Conservation (phyloP, 331 rosid genomes). For the Quercus tomentella region DNA sequence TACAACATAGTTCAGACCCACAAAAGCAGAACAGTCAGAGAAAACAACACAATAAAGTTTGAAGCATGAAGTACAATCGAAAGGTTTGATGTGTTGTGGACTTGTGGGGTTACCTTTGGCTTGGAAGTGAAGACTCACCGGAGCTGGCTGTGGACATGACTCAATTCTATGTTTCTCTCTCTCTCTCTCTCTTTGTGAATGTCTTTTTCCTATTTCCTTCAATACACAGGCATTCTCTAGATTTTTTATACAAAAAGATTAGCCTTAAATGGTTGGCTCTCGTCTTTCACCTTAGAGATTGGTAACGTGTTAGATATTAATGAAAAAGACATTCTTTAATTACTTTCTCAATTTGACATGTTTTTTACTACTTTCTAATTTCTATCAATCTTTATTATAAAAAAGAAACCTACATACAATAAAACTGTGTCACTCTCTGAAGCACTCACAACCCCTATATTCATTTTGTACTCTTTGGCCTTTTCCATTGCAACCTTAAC, state of each 20-base stretch:
- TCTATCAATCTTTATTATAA: not conserved
- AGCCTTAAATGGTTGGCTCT: no score
- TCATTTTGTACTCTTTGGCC: conserved; percentile 53
- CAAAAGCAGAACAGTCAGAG: not conserved
- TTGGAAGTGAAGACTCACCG: conserved; percentile 8
- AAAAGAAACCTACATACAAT: not conserved
- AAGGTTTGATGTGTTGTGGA: not conserved
- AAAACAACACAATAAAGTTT: not conserved
- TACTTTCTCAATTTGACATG: no score
- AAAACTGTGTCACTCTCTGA: conserved; percentile 8
- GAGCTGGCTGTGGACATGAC: not conserved
- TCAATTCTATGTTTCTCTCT: not conserved
- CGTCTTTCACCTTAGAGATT: no score
- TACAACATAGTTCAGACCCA: not conserved
- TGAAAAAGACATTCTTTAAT: no score
- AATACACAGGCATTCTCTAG: no score
- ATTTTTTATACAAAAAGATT: no score
- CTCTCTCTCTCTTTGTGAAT: no score
- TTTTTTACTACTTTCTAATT: no score
- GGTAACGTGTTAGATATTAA: no score
- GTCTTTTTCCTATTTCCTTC: no score
- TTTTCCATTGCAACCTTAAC: conserved; percentile 58
- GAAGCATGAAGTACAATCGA: not conserved
- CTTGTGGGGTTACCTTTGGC: conserved; percentile 17
- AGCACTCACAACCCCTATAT: conserved; percentile 11